These are phyloP conservation scores for Trichosporon sp. DNA, from an alignment of 1,284 basidiomycete species.

Conservation along the genomic window DNA sequence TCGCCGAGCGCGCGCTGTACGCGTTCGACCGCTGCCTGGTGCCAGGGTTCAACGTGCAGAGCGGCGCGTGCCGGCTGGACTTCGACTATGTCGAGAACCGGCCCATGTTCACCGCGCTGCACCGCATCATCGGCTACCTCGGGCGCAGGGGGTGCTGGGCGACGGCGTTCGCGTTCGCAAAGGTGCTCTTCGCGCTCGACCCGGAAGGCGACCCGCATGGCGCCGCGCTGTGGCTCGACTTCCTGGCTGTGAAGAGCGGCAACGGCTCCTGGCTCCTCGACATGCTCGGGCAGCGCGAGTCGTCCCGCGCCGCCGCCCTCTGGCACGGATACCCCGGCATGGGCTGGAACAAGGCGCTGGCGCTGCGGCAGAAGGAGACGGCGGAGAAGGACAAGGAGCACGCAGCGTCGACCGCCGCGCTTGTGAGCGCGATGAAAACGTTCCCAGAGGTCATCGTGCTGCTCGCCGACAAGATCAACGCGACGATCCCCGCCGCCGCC, in stretches of 20 bases:
- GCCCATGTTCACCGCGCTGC: constrained; percentile 57
- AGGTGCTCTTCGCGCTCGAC: constrained; percentile 73
- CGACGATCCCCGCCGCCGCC: constrained; percentile 59
- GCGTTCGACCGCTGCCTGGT: constrained; percentile 82
- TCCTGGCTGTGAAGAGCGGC: constrained; percentile 72
- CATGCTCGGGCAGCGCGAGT: constrained; percentile 53
- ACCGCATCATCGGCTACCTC: constrained; percentile 73
- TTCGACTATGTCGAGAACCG: constrained; percentile 59
- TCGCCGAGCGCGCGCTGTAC: constrained; percentile 78
- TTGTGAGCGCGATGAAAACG: constrained; percentile 65
- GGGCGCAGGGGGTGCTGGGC: constrained; percentile 79
- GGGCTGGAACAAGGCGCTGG: constrained; percentile 70
- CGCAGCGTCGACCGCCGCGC: constrained; percentile 60
- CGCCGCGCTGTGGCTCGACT: constrained; percentile 74
- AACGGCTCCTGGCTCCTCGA: constrained; percentile 73
- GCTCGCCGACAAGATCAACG: constrained; percentile 76
- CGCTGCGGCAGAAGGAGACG: constrained; percentile 60
- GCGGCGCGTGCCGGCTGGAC: constrained; percentile 72
- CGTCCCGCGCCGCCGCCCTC: constrained; percentile 50
- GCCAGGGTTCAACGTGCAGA: constrained; percentile 74
- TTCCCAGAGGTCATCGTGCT: constrained; percentile 77
- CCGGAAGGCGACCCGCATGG: constrained; percentile 81
- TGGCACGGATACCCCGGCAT: constrained; percentile 71
- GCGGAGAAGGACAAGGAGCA: constrained; percentile 56
- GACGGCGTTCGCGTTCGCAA: constrained; percentile 82